phyloP scores from a whole-genome alignment of 805 yeast genomes.

The Suhomyces xylopsoci region DNA sequence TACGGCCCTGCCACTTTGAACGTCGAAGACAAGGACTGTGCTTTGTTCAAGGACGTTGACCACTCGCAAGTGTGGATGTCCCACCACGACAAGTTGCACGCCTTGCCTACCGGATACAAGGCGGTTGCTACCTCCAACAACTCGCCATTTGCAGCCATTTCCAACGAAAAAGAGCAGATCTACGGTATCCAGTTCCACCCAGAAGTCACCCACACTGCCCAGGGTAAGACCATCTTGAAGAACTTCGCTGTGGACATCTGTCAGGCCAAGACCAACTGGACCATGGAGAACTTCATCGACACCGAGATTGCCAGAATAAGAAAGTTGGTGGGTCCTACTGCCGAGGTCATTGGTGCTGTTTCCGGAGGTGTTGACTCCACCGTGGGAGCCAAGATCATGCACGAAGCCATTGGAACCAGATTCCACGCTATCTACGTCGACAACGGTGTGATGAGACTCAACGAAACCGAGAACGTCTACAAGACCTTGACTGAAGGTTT shows the following conservation, averaged over 20 bases:
- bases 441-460: constrained; percentile 94
- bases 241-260: constrained; percentile 94
- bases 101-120: constrained; percentile 85
- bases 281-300: constrained; percentile 96
- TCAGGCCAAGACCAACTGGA: constrained; percentile 86
- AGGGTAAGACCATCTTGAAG: constrained; percentile 82
- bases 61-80: constrained; percentile 99
- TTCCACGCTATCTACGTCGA: constrained; percentile 98
- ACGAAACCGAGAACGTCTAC: constrained; percentile 88
- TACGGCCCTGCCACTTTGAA: constrained; percentile 93
- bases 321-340: constrained; percentile 90
- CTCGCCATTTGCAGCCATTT: constrained; percentile 94
- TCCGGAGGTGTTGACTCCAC: constrained; percentile 99
- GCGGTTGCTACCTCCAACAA: constrained; percentile 88
- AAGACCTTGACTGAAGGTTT: constrained; percentile 87
- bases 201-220: constrained; percentile 93
- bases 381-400: constrained; percentile 97
- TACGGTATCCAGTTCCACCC: constrained; percentile 99
- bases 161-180: constrained; percentile 67
- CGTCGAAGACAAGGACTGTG: constrained; percentile 64
- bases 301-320: constrained; percentile 93
- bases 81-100: constrained; percentile 92
- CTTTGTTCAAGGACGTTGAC: constrained; percentile 83
- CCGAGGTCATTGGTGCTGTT: constrained; percentile 99
- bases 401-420: constrained; percentile 96